Base-by-base conservation (phyloP, 2,329 filamentous ascomycete species). In the Cadophora luteo-olivacea region DNA sequence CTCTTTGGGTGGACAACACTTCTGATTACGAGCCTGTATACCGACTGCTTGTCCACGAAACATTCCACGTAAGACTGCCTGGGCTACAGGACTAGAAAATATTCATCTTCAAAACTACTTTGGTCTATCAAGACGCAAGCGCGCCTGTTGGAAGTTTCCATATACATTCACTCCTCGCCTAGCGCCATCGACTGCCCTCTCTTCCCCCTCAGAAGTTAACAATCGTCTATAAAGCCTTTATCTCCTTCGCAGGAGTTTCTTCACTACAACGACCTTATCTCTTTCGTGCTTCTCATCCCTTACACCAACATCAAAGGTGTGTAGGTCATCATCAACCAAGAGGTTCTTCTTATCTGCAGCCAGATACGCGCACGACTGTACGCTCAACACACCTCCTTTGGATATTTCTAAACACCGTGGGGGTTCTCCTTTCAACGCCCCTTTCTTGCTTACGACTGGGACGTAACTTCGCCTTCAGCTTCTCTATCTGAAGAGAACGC, bases 151-250 rank as follows among this genome's bases (percentile, higher is more conserved):
- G 9, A 8, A 60, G 36, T 41, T 60, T 36, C 33, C n/a, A 25
- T 25, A 12, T 60, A 7, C 55, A 41, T 60, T 60, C 36, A 60
- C 36, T 58, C 19, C 57, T 45, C 33, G 22, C 33, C 55, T 60
- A 25, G 14, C 57, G 14, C 14, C 11, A 16, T 16, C 25, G 3
- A 5, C 57, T 25, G 9, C 22, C 14, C 22, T 29, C 29, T 29
- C 57, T 33, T 29, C n/a, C 12, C 14, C 8, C 41, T n/a, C 14
- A 8, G 11, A 41, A 19, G 33, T 45, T 12, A 41, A 60, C 7
- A 60, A 45, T 25, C 22, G 22, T 45, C 22, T 60, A 25, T 38
- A 19, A 41, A 38, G 4, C 24, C 36, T 24, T 38, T 5, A 9
- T 19, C 33, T 14, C 33, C 9, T 7, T 24, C 33, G 14, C 14